These are phyloP conservation scores for Zymoseptoria ardabiliae DNA, from an alignment of 2,329 filamentous ascomycete genomes.

Conservation along the genomic window DNA sequence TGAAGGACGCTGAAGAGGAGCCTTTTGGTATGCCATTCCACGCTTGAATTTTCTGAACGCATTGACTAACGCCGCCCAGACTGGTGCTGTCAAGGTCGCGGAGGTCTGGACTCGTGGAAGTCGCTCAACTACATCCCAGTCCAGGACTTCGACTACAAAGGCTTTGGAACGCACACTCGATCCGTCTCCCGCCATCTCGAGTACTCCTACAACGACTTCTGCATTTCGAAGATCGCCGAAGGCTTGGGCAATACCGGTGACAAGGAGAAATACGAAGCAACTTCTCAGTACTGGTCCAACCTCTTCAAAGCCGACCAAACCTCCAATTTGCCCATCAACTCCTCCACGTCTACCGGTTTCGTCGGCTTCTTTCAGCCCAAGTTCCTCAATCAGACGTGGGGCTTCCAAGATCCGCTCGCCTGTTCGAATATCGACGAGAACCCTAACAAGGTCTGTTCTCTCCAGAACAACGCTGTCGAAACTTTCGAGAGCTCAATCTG, in stretches of 20 bases:
- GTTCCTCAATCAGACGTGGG: constrained; percentile 47
- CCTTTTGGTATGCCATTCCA: constrained; percentile 20
- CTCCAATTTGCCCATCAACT: constrained; percentile 38
- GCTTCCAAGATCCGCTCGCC: constrained; percentile 39
- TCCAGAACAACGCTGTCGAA: constrained; percentile 48
- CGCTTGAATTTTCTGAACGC: background rate
- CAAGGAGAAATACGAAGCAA: constrained; percentile 39
- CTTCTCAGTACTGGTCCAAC: constrained; percentile 59
- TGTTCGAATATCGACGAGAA: constrained; percentile 35
- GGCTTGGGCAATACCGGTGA: constrained; percentile 36
- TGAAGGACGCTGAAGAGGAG: constrained; percentile 55
- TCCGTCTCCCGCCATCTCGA: constrained; percentile 43
- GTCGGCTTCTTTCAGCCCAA: constrained; percentile 60
- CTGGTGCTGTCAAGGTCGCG: constrained; percentile 57
- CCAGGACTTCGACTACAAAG: constrained; percentile 37
- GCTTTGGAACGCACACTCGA: constrained; percentile 45
- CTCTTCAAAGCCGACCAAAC: constrained; percentile 55
- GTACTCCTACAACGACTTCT: constrained; percentile 45
- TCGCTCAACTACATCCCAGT: constrained; percentile 53
- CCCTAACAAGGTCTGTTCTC: constrained; percentile 32
- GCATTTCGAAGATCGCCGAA: constrained; percentile 36
- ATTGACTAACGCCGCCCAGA: constrained; percentile 21
- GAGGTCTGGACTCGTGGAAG: constrained; percentile 63
- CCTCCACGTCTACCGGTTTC: constrained; percentile 48
- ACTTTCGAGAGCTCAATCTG: constrained; percentile 66